A percentile compares a stretch with the other conserved stretches of the same genome.
These are phyloP conservation scores for Aspergillus flavus DNA, from an alignment of 2,329 filamentous ascomycete genomes.

Conservation along the genomic window DNA sequence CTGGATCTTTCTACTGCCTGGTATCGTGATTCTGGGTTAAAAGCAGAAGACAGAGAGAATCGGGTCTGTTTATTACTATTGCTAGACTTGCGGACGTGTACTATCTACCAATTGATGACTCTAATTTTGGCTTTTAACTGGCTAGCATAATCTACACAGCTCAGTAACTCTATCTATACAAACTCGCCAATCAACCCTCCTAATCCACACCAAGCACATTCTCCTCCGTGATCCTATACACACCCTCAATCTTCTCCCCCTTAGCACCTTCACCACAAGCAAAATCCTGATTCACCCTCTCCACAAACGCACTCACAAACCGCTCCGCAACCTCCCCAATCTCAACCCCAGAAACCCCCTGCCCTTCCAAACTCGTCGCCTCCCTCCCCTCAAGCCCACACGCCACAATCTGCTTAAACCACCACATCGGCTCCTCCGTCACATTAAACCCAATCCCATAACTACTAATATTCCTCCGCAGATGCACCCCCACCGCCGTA, in stretches of 20 bases:
- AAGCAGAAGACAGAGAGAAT: background rate
- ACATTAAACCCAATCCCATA: constrained; percentile 75
- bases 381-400: constrained; percentile 81
- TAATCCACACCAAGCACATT: constrained; percentile 21
- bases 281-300: constrained; percentile 39
- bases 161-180: background rate
- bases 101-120: constrained; percentile 4
- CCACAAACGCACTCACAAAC: constrained; percentile 45
- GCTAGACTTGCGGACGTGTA: constrained; percentile 4
- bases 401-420: constrained; percentile 74
- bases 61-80: background rate
- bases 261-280: constrained; percentile 30
- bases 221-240: constrained; percentile 41
- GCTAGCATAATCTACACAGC: background rate
- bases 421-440: constrained; percentile 63
- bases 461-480: constrained; percentile 78
- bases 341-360: constrained; percentile 41
- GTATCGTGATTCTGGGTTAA: background rate
- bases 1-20: background rate
- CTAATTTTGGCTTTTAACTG: background rate
- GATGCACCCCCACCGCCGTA: constrained; percentile 87
- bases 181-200: background rate
- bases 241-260: constrained; percentile 42
- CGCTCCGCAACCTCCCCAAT: constrained; percentile 43
- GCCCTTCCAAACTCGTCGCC: constrained; percentile 71